Evolutionary conservation across 148 eudicot genomes (phyloP), one percentile per base, ranked within the genome.

Genomic region (Silene uniflora): DNA sequence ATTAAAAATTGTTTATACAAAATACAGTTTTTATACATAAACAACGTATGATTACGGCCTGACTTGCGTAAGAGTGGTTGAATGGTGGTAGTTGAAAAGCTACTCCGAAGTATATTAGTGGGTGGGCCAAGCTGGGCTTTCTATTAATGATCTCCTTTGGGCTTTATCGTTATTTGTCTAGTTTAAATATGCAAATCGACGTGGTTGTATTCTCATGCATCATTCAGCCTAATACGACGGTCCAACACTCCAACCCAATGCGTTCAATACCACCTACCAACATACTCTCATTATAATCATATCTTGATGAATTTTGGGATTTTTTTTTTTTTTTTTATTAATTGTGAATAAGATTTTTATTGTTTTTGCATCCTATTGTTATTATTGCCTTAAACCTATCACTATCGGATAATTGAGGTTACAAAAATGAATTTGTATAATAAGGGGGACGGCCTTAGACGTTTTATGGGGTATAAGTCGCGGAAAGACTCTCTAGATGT

Each of bases 61-160:
- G 63, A 35, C 23, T 10, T 2, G 24, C 10, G 3, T 10, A 60
- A 35, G 46, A 1, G 22, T 54, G 61, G 23, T 29, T 0, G 54
- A 10, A 13, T 0, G 3, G 47, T 62, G 72, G 78, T 76, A 9
- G 74, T 76, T 76, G 74, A 46, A 44, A 69, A 46, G 56, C 56
- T 52, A 27, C 29, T 27, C 29, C 29, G n/a, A n/a, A 16, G 74
- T 67, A 72, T 39, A 65, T 64, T 49, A 11, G 2, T 42, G 1
- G 17, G 79, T 76, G 67, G 74, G 69, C 60, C 79, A 17, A 24
- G 46, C 1, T 60, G 79, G 79, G 79, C 79, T 65, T 60, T 61
- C 23, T 44, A n/a, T 46, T 62, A 13, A 22, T 69, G 18, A 5
- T 10, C 19, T 18, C 0, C 18, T 42, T 60, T 69, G 68, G 74